Conservation (phyloP, 768 basidiomycete genomes). For the button mushroom (Agaricus bisporus) region DNA sequence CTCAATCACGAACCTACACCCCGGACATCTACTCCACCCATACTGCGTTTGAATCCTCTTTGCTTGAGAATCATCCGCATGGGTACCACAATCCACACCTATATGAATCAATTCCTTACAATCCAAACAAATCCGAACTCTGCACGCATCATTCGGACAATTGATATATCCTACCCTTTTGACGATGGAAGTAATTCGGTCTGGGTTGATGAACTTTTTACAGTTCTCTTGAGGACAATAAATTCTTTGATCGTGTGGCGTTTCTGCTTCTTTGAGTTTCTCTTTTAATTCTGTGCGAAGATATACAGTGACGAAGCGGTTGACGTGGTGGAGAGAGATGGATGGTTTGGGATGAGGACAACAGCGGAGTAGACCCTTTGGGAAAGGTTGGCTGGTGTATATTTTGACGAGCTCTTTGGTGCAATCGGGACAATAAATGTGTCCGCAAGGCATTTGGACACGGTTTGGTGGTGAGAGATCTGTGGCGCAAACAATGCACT, state of each 20-base stretch:
- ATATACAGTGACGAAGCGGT: slow-evolving; percentile 1
- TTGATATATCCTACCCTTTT: not conserved
- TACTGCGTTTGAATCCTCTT: not conserved
- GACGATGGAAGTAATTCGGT: not conserved
- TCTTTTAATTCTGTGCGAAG: slow-evolving; percentile 1
- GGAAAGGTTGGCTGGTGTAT: slow-evolving; percentile 3
- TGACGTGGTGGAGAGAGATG: slow-evolving; percentile 1
- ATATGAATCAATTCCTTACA: not conserved
- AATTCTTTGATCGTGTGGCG: slow-evolving; percentile 6
- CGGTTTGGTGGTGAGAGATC: not conserved
- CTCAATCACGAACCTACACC: slow-evolving; percentile 6
- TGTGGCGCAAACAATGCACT: not conserved
- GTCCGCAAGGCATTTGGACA: slow-evolving; percentile 12
- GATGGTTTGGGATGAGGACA: slow-evolving; percentile 7
- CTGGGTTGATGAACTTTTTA: slow-evolving; percentile 10
- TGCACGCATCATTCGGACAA: not conserved
- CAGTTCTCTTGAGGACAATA: slow-evolving; percentile 13
- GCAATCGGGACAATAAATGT: slow-evolving; percentile 11
- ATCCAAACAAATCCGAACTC: not conserved
- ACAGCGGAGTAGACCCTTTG: slow-evolving; percentile 3
- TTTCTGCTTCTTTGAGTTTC: slow-evolving; percentile 8
- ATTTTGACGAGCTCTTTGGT: slow-evolving; percentile 5
- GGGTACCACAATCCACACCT: slow-evolving; percentile 3
- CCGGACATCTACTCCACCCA: slow-evolving; percentile 8
- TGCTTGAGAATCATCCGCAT: not conserved